Conservation (phyloP, 805 yeast genomes). For the Ogataea thermomethanolica region DNA sequence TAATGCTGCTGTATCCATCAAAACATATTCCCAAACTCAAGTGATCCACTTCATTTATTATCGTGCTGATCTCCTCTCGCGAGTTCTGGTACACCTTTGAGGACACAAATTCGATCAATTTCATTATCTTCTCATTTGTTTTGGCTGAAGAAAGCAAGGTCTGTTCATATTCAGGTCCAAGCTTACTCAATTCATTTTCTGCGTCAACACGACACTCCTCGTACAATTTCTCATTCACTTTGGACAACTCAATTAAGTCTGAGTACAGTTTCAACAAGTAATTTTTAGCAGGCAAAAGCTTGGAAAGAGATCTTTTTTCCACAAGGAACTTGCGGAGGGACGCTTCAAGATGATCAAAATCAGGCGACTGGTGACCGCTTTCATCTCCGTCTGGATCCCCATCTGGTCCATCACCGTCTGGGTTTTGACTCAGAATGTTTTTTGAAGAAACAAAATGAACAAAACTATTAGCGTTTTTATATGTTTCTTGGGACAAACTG, state of each 20-base stretch:
- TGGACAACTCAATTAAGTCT: slow-evolving; percentile 62
- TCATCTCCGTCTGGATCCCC: slow-evolving; percentile 25
- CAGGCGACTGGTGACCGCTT: slow-evolving; percentile 44
- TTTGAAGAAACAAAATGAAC: slow-evolving; percentile 86
- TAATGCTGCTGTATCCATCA: slow-evolving; percentile 58
- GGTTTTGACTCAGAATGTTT: slow-evolving; percentile 38
- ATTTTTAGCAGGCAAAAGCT: slow-evolving; percentile 90
- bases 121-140: slow-evolving; percentile 57
- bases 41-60: slow-evolving; percentile 43
- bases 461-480: slow-evolving; percentile 82
- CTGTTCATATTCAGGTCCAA: slow-evolving; percentile 63
- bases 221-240: slow-evolving; percentile 57
- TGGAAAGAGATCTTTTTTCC: slow-evolving; percentile 85
- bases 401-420: slow-evolving; percentile 37
- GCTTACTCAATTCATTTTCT: slow-evolving; percentile 45
- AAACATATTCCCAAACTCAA: slow-evolving; percentile 42
- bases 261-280: slow-evolving; percentile 64
- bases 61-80: slow-evolving; percentile 45
- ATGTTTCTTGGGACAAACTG: slow-evolving; percentile 83
- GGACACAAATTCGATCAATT: slow-evolving; percentile 57
- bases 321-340: slow-evolving; percentile 81
- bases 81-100: slow-evolving; percentile 60
- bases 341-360: slow-evolving; percentile 81
- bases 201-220: slow-evolving; percentile 46
- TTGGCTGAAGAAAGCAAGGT: slow-evolving; percentile 48